Evolutionary conservation across 148 eudicot genomes (phyloP).

Genomic region (Amaranthus hypochondriacus): DNA sequence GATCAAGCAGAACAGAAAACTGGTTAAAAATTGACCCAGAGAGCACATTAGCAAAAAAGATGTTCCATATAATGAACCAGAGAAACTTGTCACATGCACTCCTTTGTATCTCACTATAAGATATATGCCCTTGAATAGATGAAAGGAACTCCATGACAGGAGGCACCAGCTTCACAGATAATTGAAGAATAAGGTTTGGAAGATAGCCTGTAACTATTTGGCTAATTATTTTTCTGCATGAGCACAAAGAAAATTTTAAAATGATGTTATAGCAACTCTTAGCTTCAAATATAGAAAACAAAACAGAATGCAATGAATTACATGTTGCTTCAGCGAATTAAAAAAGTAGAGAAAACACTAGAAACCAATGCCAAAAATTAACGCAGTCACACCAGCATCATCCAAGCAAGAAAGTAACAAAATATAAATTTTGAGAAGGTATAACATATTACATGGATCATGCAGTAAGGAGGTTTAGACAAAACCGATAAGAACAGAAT

Average conservation of each 20-base stretch:
- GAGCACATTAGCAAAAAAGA: conserved; percentile 71
- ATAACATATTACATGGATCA: not conserved
- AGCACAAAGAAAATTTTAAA: conserved; percentile 3
- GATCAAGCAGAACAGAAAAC: conserved; percentile 48
- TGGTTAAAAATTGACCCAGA: conserved; percentile 64
- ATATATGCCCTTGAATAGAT: conserved; percentile 64
- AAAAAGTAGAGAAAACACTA: not conserved
- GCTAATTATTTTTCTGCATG: conserved; percentile 49
- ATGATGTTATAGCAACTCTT: conserved; percentile 9
- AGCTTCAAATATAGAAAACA: not conserved
- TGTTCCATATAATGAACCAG: conserved; percentile 69
- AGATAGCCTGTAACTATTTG: conserved; percentile 75
- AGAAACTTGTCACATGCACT: conserved; percentile 76
- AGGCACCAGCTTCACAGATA: conserved; percentile 58
- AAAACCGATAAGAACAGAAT: not conserved
- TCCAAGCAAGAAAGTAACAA: not conserved
- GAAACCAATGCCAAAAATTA: not conserved
- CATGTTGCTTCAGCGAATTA: not conserved
- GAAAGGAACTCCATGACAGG: conserved; percentile 71
- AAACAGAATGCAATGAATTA: not conserved
- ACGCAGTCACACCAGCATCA: not conserved
- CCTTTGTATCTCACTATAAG: conserved; percentile 60
- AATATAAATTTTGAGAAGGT: not conserved
- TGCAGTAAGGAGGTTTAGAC: not conserved
- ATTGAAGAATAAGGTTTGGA: conserved; percentile 64